phyloP scores from a whole-genome alignment of 1,284 basidiomycete genomes.

The Volvariella surrecta region DNA sequence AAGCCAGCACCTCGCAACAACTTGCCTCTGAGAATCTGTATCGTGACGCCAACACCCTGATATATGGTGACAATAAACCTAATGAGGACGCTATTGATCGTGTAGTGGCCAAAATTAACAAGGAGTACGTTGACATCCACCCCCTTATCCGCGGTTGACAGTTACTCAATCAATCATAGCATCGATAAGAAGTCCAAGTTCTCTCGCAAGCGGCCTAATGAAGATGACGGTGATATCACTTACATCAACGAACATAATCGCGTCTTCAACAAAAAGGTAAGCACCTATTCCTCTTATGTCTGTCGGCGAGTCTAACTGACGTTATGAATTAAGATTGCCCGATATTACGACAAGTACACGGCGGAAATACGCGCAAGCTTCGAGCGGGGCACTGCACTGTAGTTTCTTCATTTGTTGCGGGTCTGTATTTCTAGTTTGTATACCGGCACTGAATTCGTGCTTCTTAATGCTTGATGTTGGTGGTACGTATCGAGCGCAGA shows the following conservation, averaged over 20 bases:
- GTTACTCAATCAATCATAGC: slow-evolving; percentile 28
- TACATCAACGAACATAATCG: slow-evolving; percentile 99
- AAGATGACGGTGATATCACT: slow-evolving; percentile 91
- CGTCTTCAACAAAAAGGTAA: slow-evolving; percentile 98
- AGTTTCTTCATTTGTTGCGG: slow-evolving; percentile 4
- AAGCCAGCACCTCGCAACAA: slow-evolving; percentile 51
- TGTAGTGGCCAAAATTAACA: slow-evolving; percentile 87
- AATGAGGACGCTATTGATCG: slow-evolving; percentile 92
- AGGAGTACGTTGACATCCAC: slow-evolving; percentile 59
- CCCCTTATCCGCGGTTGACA: neutral
- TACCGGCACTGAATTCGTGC: too few relatives aligned
- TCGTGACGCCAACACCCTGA: slow-evolving; percentile 81
- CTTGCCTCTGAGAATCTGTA: slow-evolving; percentile 77
- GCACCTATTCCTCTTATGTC: slow-evolving; percentile 11
- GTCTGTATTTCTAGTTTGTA: too few relatives aligned
- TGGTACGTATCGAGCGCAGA: too few relatives aligned
- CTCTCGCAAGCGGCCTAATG: slow-evolving; percentile 81
- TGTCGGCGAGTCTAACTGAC: neutral
- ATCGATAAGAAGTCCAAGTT: slow-evolving; percentile 85
- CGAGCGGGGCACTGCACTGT: slow-evolving; percentile 90
- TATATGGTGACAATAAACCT: slow-evolving; percentile 93
- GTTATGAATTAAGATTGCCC: slow-evolving; percentile 61
- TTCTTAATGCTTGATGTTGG: too few relatives aligned
- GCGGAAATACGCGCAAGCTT: slow-evolving; percentile 92
- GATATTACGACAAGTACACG: slow-evolving; percentile 98